phyloP scores from a whole-genome alignment of 345 rosid genomes.

The Boechera stricta region DNA sequence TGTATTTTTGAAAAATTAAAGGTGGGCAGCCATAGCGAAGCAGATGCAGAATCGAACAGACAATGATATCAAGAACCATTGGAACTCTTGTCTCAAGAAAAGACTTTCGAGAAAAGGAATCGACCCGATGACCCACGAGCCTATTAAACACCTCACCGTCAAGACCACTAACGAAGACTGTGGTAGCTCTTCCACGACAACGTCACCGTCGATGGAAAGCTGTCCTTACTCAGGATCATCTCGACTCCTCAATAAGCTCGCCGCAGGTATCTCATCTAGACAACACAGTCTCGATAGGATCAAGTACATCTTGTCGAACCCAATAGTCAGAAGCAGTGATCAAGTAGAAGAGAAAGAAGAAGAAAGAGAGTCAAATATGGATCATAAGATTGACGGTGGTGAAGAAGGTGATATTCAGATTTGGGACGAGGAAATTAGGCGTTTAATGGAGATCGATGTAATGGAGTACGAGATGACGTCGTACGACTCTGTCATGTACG shows the following conservation, averaged over 20 bases:
- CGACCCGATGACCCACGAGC: constrained; percentile 45
- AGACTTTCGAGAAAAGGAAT: constrained; percentile 40
- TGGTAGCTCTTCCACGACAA: constrained; percentile 15
- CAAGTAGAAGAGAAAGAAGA: constrained; percentile 14
- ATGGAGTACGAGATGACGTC: constrained; percentile 24
- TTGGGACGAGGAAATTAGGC: constrained; percentile 27
- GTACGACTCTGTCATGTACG: constrained; percentile 21
- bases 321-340: neutral
- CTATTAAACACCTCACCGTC: constrained; percentile 24
- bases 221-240: constrained; percentile 20
- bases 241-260: constrained; percentile 39
- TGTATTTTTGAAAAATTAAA: constrained; percentile 12
- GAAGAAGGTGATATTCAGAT: constrained; percentile 6
- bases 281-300: constrained; percentile 32
- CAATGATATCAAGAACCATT: constrained; percentile 48
- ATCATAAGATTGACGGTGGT: neutral
- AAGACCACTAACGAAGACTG: constrained; percentile 17
- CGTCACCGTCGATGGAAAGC: constrained; percentile 1
- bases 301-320: constrained; percentile 26
- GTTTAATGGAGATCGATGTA: constrained; percentile 16
- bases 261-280: constrained; percentile 36
- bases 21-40: constrained; percentile 48
- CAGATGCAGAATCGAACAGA: constrained; percentile 42
- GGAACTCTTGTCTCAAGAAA: constrained; percentile 46
- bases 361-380: constrained; percentile 9